These are phyloP conservation scores for Amoeboradix gromovi DNA, from an alignment of 371 early-diverging fungal genomes.

Conservation along the genomic window DNA sequence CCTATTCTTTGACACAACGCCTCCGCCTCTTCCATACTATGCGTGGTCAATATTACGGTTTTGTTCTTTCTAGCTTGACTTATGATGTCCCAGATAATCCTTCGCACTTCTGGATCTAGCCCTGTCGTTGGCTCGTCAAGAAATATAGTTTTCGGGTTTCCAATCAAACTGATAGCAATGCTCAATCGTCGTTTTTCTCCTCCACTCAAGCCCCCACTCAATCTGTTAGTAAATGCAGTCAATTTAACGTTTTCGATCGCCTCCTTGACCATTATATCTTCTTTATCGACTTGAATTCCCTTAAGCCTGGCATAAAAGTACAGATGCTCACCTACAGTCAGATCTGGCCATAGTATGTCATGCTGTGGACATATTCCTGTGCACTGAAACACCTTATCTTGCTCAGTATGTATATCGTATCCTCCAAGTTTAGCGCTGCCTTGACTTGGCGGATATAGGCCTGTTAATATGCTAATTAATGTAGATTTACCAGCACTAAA, in stretches of 20 bases:
- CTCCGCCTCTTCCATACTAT: constrained; percentile 41
- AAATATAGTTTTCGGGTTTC: constrained; percentile 32
- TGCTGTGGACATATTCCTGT: constrained; percentile 45
- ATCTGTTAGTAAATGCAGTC: constrained; percentile 14
- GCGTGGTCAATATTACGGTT: constrained; percentile 25
- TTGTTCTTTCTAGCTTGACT: constrained; percentile 20
- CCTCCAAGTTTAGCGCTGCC: constrained; percentile 31
- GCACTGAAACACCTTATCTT: constrained; percentile 23
- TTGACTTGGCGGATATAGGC: constrained; percentile 24
- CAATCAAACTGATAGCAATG: constrained; percentile 21
- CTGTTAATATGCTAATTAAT: constrained; percentile 31
- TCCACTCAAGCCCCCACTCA: constrained; percentile 21
- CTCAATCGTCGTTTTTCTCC: constrained; percentile 18
- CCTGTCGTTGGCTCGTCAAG: constrained; percentile 35
- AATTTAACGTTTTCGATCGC: constrained; percentile 22
- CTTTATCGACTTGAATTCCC: constrained; percentile 20
- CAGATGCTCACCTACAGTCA: constrained; percentile 37
- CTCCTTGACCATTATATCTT: constrained; percentile 15
- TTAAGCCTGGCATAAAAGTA: constrained; percentile 37
- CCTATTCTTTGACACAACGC: constrained; percentile 24
- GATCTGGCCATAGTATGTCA: constrained; percentile 41
- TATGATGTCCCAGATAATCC: constrained; percentile 36
- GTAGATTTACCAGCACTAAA: constrained; percentile 32
- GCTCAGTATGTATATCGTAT: constrained; percentile 20
- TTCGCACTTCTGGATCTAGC: constrained; percentile 31